These are phyloP conservation scores for Marasmius oreades DNA, from an alignment of 1,284 basidiomycete genomes.

Conservation along the genomic window DNA sequence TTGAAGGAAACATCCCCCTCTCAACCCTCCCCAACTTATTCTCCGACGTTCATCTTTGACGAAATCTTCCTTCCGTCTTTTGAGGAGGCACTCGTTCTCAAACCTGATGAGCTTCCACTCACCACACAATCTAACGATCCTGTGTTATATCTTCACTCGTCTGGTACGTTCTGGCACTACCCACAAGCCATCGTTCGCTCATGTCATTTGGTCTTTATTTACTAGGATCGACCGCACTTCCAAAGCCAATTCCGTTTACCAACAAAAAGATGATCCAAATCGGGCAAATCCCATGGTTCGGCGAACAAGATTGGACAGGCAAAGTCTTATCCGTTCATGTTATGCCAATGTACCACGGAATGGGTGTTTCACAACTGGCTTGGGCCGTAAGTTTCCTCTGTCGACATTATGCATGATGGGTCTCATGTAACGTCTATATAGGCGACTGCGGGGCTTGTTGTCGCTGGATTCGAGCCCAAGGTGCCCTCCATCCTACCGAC, in stretches of 20 bases:
- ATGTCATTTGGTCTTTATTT: background rate
- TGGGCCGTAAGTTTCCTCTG: conserved; percentile 18
- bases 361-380: conserved; percentile 17
- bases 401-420: conserved; percentile 14
- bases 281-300: conserved; percentile 16
- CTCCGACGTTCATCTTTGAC: conserved; percentile 13
- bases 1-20: conserved; percentile 1
- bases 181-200: background rate
- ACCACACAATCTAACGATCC: conserved; percentile 8
- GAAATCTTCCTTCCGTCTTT: conserved; percentile 10
- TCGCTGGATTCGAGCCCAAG: background rate
- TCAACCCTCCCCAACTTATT: conserved; percentile 5
- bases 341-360: conserved; percentile 23
- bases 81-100: background rate
- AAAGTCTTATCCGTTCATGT: conserved; percentile 12
- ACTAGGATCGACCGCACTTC: conserved; percentile 21
- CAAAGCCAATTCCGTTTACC: conserved; percentile 19
- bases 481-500: background rate
- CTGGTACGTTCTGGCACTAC: conserved; percentile 17
- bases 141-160: conserved; percentile 26
- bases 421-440: background rate
- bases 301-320: conserved; percentile 18
- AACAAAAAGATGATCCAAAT: conserved; percentile 16
- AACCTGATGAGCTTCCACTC: conserved; percentile 10
- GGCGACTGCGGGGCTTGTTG: background rate